A percentile compares a stretch with the other conserved stretches of the same genome.
These are phyloP conservation scores for Podaxis sp. DNA, from an alignment of 768 basidiomycete genomes.

Conservation along the genomic window DNA sequence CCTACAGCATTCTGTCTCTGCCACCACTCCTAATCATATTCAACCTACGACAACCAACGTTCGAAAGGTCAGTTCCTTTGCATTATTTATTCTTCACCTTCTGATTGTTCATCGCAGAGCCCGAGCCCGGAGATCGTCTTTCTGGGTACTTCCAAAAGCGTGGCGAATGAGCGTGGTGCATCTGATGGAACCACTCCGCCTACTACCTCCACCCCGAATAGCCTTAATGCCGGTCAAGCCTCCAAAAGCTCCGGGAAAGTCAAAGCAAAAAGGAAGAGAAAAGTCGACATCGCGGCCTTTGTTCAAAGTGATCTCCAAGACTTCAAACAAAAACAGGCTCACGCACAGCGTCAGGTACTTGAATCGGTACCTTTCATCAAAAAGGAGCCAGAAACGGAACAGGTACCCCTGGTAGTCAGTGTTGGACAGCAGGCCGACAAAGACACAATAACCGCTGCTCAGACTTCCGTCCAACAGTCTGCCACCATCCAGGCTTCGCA, in stretches of 20 bases:
- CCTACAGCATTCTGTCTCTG: neutral
- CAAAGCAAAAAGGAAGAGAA: conserved; percentile 27
- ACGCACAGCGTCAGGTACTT: neutral
- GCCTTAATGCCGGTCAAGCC: neutral
- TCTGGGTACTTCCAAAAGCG: neutral
- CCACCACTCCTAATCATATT: neutral
- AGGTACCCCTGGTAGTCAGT: neutral
- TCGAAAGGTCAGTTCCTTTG: neutral
- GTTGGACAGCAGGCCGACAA: neutral
- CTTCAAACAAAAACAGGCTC: conserved; percentile 22
- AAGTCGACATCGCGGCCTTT: conserved; percentile 25
- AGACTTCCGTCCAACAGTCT: neutral
- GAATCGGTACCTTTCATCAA: neutral
- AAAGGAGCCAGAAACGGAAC: conserved; percentile 9
- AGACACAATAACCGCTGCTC: neutral
- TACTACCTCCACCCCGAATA: neutral
- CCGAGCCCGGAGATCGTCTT: conserved; percentile 6
- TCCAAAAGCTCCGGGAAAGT: conserved; percentile 7
- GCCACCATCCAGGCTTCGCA: neutral
- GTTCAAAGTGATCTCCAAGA: conserved; percentile 28
- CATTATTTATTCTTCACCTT: neutral
- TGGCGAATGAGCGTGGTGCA: neutral
- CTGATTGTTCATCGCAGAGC: neutral
- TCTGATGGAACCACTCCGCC: neutral
- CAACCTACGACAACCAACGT: neutral